These are phyloP conservation scores for Annulohypoxylon stygium DNA, from an alignment of 495 filamentous ascomycete species.

Conservation along the genomic window DNA sequence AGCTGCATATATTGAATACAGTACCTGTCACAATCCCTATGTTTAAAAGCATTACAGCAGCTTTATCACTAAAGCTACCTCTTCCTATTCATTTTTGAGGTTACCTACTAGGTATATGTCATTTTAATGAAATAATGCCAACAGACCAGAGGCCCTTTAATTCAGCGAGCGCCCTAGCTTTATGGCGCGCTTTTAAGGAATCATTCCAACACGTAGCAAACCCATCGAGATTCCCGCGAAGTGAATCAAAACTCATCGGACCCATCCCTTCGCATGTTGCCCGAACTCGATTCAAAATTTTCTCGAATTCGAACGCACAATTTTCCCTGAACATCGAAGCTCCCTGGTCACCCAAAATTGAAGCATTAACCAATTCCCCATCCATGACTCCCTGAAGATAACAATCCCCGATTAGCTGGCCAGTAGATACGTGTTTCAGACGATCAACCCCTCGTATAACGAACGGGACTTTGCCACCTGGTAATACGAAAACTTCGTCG, in stretches of 20 bases:
- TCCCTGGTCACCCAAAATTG: background rate
- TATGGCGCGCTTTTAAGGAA: background rate
- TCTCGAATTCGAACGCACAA: background rate
- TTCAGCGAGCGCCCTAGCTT: background rate
- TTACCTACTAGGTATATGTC: background rate
- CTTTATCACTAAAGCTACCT: no score
- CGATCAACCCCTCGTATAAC: background rate
- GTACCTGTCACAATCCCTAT: no score
- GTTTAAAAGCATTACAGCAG: no score
- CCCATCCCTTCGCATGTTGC: background rate
- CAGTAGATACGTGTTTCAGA: background rate
- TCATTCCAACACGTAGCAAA: background rate
- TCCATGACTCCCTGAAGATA: slow-evolving; percentile 7
- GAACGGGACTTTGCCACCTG: background rate
- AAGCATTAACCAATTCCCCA: background rate
- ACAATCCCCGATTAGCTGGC: slow-evolving; percentile 4
- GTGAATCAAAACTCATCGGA: background rate
- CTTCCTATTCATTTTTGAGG: no score
- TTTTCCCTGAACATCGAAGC: background rate
- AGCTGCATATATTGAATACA: no score
- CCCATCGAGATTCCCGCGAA: background rate
- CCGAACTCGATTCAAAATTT: background rate
- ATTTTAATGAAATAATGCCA: background rate
- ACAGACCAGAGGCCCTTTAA: background rate
- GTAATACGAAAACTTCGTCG: slow-evolving; percentile 1